phyloP scores from a whole-genome alignment of 495 filamentous ascomycete genomes.

The Neurospora sp. region DNA sequence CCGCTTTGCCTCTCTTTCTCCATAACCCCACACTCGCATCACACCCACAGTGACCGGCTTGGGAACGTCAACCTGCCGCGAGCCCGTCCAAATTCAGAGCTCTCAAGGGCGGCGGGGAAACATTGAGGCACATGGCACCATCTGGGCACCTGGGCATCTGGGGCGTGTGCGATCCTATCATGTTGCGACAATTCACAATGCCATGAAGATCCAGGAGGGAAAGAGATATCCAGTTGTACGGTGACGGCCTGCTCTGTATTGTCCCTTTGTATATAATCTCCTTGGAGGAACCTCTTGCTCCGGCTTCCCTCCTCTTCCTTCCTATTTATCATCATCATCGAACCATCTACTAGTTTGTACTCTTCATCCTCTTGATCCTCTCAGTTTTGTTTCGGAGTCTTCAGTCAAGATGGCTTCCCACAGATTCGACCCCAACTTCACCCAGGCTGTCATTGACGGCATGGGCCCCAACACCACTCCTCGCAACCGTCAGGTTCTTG shows the following conservation, averaged over 20 bases:
- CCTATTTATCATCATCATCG: neutral
- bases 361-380: neutral
- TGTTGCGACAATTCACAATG: slow-evolving; percentile 6
- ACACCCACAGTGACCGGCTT: slow-evolving; percentile 14
- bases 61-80: slow-evolving; percentile 22
- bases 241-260: neutral
- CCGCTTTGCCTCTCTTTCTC: slow-evolving; percentile 12
- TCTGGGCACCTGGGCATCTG: neutral
- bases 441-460: slow-evolving; percentile 59
- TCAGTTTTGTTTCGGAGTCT: neutral
- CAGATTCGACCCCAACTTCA: slow-evolving; percentile 67
- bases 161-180: slow-evolving; percentile 15
- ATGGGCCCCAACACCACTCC: slow-evolving; percentile 66
- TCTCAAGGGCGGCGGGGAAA: slow-evolving; percentile 20
- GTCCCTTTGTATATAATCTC: neutral
- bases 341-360: neutral
- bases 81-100: slow-evolving; percentile 13
- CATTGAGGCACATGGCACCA: slow-evolving; percentile 13
- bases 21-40: slow-evolving; percentile 16
- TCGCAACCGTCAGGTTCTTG: slow-evolving; percentile 55
- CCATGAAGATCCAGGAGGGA: neutral
- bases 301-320: neutral
- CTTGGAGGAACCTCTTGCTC: neutral
- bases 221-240: neutral
- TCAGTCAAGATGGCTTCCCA: slow-evolving; percentile 14